phyloP scores from a whole-genome alignment of 192 early-diverging fungal genomes.

The Neocallimastix lanati region DNA sequence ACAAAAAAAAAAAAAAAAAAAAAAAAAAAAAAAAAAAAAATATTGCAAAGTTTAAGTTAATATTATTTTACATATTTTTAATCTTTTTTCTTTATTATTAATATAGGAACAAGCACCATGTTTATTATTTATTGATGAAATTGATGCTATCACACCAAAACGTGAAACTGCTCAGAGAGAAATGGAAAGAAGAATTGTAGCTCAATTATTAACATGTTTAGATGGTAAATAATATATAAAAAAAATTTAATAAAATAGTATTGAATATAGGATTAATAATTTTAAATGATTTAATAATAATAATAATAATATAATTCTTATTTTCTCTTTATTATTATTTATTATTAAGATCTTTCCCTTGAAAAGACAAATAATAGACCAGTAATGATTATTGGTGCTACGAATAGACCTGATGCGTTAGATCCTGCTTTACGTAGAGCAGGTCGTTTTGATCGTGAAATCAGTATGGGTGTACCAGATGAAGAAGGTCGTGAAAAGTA shows the following conservation, averaged over 20 bases:
- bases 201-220: conserved; percentile 89
- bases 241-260: too few species aligned
- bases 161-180: conserved; percentile 80
- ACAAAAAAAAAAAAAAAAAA: too few species aligned
- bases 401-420: conserved; percentile 72
- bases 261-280: too few species aligned
- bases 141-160: conserved; percentile 90
- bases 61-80: too few species aligned
- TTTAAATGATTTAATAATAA: too few species aligned
- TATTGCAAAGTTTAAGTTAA: too few species aligned
- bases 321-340: too few species aligned
- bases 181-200: conserved; percentile 91
- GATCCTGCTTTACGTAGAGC: conserved; percentile 66
- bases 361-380: conserved; percentile 75
- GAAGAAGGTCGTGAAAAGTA: conserved; percentile 65
- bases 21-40: too few species aligned
- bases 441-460: conserved; percentile 76
- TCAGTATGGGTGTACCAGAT: conserved; percentile 76
- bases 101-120: conserved; percentile 53
- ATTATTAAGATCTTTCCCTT: conserved; percentile 57
- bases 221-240: too few species aligned
- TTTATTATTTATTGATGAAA: conserved; percentile 93
- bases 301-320: too few species aligned
- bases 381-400: conserved; percentile 79
- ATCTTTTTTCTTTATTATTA: too few species aligned